Base-by-base conservation (phyloP, 352 stramenopile genomes). In the Phytopythium sindhum region DNA sequence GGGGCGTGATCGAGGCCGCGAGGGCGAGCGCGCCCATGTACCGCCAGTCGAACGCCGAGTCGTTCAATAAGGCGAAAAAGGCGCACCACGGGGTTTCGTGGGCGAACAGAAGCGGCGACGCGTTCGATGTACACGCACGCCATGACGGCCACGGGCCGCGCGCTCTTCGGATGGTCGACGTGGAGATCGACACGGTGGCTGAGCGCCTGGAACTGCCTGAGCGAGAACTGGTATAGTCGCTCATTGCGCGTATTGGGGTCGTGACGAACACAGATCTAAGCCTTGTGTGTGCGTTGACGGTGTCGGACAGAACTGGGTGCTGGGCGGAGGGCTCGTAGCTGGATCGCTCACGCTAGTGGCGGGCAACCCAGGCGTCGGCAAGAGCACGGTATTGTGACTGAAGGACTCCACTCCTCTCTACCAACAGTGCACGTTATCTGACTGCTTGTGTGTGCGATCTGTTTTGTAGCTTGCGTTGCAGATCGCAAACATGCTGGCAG, bases 321-420 rank as follows among this genome's bases (percentile, higher is more conserved):
- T 99, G 41, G 97, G 97, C 35, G 97, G 97, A n/a, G 96, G 96
- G 7, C 78, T 99, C 4, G 96, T 99, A 60, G 86, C 89, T 29
- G 97, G 96, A 42, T 98, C 93, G 0, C 75, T 99, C 31, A 97
- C 90, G n/a, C 80, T 99, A 15, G 69, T 99, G 10, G 95, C 93
- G 4, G 97, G 97, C 12, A 96, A 98, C 60, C 97, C 97, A 21
- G 97, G 97, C 41, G 89, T 98, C 6, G 94, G 93, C 60, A 98
- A 98, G 72, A 94, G 85, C 75, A 95, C 87, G 68, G 85, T 95
- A 72, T 28, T 64, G 19, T 45, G 33, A 14, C 10, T 39, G 33
- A 37, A 39, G 7, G 33, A 10, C 5, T 1, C 1, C 14, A 10
- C 14, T 39, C 33, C 33, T 39, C 33, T 39, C 19, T 11, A 44